A percentile compares a stretch with the other conserved stretches of the same genome.
Conservation (phyloP, 352 stramenopile species). For the Thraustochytrium sp. region DNA sequence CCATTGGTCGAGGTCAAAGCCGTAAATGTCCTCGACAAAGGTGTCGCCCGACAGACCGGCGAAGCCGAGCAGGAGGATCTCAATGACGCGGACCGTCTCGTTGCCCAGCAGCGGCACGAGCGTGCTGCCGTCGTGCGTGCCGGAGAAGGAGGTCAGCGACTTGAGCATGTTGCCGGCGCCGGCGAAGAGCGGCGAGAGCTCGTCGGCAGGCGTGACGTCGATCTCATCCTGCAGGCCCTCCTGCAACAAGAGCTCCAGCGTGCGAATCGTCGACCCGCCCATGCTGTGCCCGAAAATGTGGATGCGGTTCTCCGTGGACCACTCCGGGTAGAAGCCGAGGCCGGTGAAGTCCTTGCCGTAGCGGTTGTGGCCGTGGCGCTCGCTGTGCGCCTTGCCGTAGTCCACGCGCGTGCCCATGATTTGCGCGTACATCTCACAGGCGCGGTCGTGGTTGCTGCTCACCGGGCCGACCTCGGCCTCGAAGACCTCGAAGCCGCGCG, state of each 20-base stretch:
- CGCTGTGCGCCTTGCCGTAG: constrained; percentile 52
- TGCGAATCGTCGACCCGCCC: constrained; percentile 67
- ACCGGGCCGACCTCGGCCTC: constrained; percentile 58
- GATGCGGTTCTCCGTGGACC: constrained; percentile 62
- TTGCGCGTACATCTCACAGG: constrained; percentile 60
- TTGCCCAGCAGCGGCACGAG: not conserved
- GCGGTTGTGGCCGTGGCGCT: not conserved
- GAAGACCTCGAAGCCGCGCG: constrained; percentile 56
- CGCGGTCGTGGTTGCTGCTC: constrained; percentile 63
- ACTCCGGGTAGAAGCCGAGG: constrained; percentile 59
- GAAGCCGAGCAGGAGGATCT: not conserved
- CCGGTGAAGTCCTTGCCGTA: constrained; percentile 49
- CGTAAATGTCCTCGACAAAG: constrained; percentile 13
- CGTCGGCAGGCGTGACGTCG: not conserved
- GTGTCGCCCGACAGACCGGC: not conserved
- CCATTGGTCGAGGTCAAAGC: constrained; percentile 9
- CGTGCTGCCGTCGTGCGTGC: constrained; percentile 8
- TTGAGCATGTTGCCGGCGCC: not conserved
- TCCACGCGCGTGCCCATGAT: constrained; percentile 59
- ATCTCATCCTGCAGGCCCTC: constrained; percentile 54
- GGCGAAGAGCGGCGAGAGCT: not conserved
- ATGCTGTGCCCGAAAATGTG: constrained; percentile 70
- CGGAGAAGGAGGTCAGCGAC: constrained; percentile 2
- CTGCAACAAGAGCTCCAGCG: constrained; percentile 61
- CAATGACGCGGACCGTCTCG: constrained; percentile 4